Conservation (phyloP, 345 rosid species). For the Rhizophora apiculata region DNA sequence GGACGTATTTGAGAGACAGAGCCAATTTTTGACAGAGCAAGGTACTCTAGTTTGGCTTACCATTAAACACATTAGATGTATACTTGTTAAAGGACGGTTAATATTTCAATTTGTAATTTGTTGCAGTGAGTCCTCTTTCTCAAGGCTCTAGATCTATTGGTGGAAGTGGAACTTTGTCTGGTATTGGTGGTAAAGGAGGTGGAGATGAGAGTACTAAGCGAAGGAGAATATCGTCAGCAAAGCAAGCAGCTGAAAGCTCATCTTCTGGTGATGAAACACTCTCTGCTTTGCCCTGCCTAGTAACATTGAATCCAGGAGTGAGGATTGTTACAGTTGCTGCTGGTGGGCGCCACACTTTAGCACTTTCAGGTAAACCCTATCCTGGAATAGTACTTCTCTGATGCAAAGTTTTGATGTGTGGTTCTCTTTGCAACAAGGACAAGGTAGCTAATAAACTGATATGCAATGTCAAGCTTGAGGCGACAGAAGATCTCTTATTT, state of each 20-base stretch:
- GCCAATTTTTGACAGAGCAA: constrained; percentile 55
- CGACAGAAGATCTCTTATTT: constrained; percentile 18
- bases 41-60: constrained; percentile 38
- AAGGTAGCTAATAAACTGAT: constrained; percentile 9
- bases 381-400: constrained; percentile 10
- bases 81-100: constrained; percentile 17
- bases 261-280: constrained; percentile 62
- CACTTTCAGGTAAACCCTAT: constrained; percentile 67
- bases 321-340: constrained; percentile 79
- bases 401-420: constrained; percentile 5
- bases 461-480: constrained; percentile 17
- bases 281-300: constrained; percentile 88
- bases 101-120: not conserved
- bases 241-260: constrained; percentile 77
- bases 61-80: not conserved
- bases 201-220: constrained; percentile 69
- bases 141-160: constrained; percentile 53
- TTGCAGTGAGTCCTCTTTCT: constrained; percentile 56
- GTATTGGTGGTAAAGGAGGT: constrained; percentile 39
- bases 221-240: constrained; percentile 58
- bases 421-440: constrained; percentile 12
- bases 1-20: constrained; percentile 56
- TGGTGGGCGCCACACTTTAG: constrained; percentile 95
- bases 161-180: constrained; percentile 39
- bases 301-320: constrained; percentile 81